Base-by-base conservation (phyloP, 129 eudicot genomes). In the Flaveria trinervia region DNA sequence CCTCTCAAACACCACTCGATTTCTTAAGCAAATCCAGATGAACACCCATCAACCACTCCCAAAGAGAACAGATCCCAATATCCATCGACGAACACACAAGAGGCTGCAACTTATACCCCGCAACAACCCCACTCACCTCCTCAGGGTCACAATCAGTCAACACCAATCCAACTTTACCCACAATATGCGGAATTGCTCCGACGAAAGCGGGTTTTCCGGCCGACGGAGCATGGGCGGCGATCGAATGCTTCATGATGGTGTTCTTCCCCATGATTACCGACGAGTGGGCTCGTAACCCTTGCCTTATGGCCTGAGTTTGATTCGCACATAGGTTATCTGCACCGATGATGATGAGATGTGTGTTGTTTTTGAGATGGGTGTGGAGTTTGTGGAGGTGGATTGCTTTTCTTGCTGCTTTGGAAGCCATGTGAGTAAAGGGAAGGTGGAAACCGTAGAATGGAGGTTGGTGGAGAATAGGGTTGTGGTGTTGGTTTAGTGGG, bases 121-220 rank as follows among this genome's bases (percentile, higher is more conserved):
- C 77, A 70, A 89, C 84, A 56, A 72, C 80, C 15, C 86, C 90
- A 36, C 87, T 84, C 13, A 84, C 85, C 80, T 82, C 85, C 83
- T 89, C 85, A 64, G 84, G 72, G 64, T 89, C 91, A 43, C 79
- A 84, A 65, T n/a, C 75, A 0, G 90, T 86, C 48, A 89, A 84
- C 18, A 89, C 61, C 86, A 86, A 74, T 0, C 94, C 89, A 30
- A 89, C 90, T 70, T 89, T 89, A 5, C 94, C 94, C 16, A 68
- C 84, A 28, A 89, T 75, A 39, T 80, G 85, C 50, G 83, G 83
- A 46, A 85, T 60, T 7, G 78, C 82, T 17, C 59, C 78, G 3
- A 80, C 72, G 44, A 69, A 65, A n/a, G 77, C 74, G 2, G 30
- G 54, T 28, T 86, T 84, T 3, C 78, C 87, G 11, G 86, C 77